Evolutionary conservation across 176 grass and related monocot genomes (phyloP), one percentile per base, ranked within the genome.

Genomic region (Bonia amplexicaulis): DNA sequence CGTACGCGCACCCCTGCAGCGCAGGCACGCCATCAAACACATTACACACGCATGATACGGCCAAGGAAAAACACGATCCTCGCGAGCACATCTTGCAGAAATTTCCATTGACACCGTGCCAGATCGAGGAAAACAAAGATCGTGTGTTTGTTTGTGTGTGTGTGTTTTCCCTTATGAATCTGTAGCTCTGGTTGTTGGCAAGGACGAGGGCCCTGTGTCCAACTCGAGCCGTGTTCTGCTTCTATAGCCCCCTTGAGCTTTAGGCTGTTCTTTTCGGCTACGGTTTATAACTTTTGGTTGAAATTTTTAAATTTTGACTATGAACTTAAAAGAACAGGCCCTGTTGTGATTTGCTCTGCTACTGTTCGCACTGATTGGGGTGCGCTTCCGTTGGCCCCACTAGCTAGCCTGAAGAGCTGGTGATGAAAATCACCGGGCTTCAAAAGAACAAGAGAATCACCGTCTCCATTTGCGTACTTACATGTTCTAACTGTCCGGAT

Each of bases 1-100:
- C 14, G 52, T 99, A 99, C 51, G 93, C 85, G 40, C 85, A 90
- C 0, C 71, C 84, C 74, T 75, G 73, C 42, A 79, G 0, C n/a
- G 13, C 42, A 37, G 1, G 2, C 40, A 42, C 22, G 2, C 22
- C 55, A 14, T 49, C 53, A n/a, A 20, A 44, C 42, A 9, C 42
- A 2, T 10, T 10, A 15, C 26, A 31, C 26, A 27, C 3, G 60
- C 26, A 15, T 7, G 12, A 29, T 63, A 27, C 60, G 26, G 5
- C 6, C 60, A 63, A 14, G 23, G 6, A 15, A 63, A 6, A 29
- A 13, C 0, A 61, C 23, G 58, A 26, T 26, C 31, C 26, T 16
- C 6, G 26, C 2, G 26, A 64, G 61, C 61, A 64, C 13, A 64
- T 5, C 6, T 31, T 7, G 61, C 61, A 7, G 23, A 64, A 31